Conservation (phyloP, 768 basidiomycete genomes). For the Mycena crocata region DNA sequence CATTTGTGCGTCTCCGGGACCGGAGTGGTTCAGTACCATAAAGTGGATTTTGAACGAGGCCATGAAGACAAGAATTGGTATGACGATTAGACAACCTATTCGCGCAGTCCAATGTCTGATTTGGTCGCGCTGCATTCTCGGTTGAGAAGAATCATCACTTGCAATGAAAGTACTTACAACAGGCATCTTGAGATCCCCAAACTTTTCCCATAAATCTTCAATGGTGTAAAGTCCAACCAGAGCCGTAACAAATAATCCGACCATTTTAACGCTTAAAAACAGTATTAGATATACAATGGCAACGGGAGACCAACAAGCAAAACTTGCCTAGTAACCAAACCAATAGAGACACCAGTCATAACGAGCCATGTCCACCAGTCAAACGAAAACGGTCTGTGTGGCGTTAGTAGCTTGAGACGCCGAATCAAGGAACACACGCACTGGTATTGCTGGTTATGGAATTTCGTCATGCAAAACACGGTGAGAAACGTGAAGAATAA, state of each 20-base stretch:
- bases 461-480: conserved; percentile 93
- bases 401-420: conserved; percentile 25
- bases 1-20: conserved; percentile 99
- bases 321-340: conserved; percentile 88
- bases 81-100: conserved; percentile 83
- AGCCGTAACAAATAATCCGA: conserved; percentile 95
- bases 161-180: conserved; percentile 63
- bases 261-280: conserved; percentile 85
- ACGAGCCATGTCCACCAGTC: conserved; percentile 99
- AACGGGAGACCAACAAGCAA: background rate
- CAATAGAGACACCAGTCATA: conserved; percentile 95
- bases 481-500: conserved; percentile 98
- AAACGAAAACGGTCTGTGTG: conserved; percentile 83
- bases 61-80: conserved; percentile 95
- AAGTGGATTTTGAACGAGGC: conserved; percentile 97
- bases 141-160: conserved; percentile 11
- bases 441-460: conserved; percentile 97
- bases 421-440: conserved; percentile 52
- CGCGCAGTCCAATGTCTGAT: conserved; percentile 92
- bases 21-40: conserved; percentile 91
- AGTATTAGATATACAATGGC: conserved; percentile 6
- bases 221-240: conserved; percentile 96
- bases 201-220: conserved; percentile 98
- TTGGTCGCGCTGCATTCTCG: conserved; percentile 82
- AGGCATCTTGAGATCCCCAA: conserved; percentile 94